These are phyloP conservation scores for Trichoderma aggressivum DNA, from an alignment of 2,329 filamentous ascomycete species.

Conservation along the genomic window DNA sequence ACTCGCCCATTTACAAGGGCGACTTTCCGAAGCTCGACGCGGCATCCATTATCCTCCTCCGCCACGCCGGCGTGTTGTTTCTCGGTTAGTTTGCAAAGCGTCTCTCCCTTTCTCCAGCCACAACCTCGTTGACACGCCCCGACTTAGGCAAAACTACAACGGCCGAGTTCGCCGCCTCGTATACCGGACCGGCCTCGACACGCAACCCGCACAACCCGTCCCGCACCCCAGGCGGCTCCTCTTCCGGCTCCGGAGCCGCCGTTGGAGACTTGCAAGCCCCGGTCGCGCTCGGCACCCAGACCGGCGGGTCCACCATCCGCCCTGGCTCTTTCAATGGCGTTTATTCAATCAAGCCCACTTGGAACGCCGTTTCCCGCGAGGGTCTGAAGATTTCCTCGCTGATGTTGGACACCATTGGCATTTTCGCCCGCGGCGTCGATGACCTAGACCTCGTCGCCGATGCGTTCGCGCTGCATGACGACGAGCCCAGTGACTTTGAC, in stretches of 20 bases:
- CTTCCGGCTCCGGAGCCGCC: conserved; percentile 62
- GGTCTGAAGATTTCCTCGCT: conserved; percentile 58
- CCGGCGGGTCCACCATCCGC: conserved; percentile 60
- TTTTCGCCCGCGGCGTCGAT: conserved; percentile 55
- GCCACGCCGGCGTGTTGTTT: conserved; percentile 54
- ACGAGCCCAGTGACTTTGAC: conserved; percentile 32
- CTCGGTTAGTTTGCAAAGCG: conserved; percentile 33
- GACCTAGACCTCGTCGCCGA: conserved; percentile 57
- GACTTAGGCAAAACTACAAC: conserved; percentile 45
- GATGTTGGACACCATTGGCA: conserved; percentile 59
- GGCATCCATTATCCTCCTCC: conserved; percentile 47
- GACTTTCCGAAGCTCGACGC: conserved; percentile 49
- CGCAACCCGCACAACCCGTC: conserved; percentile 62
- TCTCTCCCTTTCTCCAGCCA: neutral
- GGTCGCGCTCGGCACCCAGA: conserved; percentile 62
- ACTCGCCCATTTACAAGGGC: conserved; percentile 52
- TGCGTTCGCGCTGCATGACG: conserved; percentile 53
- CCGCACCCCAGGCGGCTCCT: conserved; percentile 66
- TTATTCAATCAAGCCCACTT: conserved; percentile 65
- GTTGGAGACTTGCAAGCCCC: conserved; percentile 64
- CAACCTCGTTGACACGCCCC: neutral
- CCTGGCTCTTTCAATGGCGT: conserved; percentile 64
- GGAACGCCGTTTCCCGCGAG: conserved; percentile 60
- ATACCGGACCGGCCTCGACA: conserved; percentile 51
- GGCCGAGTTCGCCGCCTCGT: conserved; percentile 61